phyloP scores from a whole-genome alignment of 176 grass and related monocot genomes.

The Oryza glaberrima region DNA sequence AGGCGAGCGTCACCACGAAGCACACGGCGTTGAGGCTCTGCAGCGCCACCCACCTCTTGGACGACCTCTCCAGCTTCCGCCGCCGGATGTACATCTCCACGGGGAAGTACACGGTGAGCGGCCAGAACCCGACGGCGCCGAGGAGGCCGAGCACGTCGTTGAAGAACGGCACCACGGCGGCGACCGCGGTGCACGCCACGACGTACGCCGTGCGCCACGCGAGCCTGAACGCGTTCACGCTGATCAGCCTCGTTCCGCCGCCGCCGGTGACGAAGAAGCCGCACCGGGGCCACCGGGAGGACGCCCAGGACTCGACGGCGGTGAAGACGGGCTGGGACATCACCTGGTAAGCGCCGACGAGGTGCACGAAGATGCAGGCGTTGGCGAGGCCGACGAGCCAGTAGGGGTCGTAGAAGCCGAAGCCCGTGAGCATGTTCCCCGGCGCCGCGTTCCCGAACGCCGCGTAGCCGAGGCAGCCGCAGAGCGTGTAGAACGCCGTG shows the following conservation, averaged over 20 bases:
- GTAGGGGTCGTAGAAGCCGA: slow-evolving; percentile 71
- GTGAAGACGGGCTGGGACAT: not conserved
- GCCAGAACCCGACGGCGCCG: slow-evolving; percentile 67
- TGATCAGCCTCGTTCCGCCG: too few relatives aligned
- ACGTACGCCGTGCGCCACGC: slow-evolving; percentile 63
- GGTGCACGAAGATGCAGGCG: slow-evolving; percentile 46
- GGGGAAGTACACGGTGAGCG: slow-evolving; percentile 74
- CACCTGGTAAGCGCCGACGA: not conserved
- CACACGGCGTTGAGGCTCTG: slow-evolving; percentile 53
- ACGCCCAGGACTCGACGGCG: slow-evolving; percentile 16
- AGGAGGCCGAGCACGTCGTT: slow-evolving; percentile 73
- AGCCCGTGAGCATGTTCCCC: slow-evolving; percentile 76
- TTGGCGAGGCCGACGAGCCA: slow-evolving; percentile 89
- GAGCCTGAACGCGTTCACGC: not conserved
- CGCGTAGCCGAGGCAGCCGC: slow-evolving; percentile 64
- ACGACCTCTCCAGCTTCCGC: slow-evolving; percentile 22
- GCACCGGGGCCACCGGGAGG: not conserved
- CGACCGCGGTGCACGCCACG: slow-evolving; percentile 47
- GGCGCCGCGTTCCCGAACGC: slow-evolving; percentile 53
- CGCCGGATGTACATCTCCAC: slow-evolving; percentile 81
- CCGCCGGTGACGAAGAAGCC: slow-evolving; percentile 35
- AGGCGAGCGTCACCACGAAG: slow-evolving; percentile 52
- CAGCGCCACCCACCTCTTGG: slow-evolving; percentile 51
- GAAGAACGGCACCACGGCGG: slow-evolving; percentile 65
- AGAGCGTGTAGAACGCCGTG: slow-evolving; percentile 59